phyloP scores from a whole-genome alignment of 148 eudicot species.

The Rhododendron simsii region DNA sequence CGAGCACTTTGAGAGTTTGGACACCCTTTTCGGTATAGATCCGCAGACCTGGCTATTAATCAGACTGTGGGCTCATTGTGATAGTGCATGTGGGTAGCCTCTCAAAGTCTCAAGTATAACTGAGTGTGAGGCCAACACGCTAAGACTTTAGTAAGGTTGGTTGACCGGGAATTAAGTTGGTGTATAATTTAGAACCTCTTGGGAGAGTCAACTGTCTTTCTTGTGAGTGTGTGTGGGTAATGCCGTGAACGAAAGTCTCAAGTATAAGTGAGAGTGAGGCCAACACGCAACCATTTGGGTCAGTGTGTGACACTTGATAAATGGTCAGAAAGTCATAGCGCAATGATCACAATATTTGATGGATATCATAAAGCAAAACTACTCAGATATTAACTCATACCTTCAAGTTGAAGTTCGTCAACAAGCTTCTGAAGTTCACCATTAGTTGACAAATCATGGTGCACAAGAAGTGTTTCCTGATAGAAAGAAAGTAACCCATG shows the following conservation, averaged over 20 bases:
- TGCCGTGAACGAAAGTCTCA: neutral
- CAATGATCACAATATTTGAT: neutral
- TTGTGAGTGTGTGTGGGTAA: too few species aligned
- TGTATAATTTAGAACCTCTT: too few species aligned
- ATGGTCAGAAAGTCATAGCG: too few species aligned
- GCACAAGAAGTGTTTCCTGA: conserved; percentile 93
- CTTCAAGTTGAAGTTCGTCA: conserved; percentile 52
- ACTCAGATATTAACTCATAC: conserved; percentile 19
- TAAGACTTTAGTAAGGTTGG: neutral
- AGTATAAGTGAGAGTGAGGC: too few species aligned
- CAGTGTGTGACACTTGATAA: neutral
- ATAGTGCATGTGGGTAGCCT: neutral
- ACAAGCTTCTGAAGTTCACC: conserved; percentile 53
- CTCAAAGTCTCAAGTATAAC: neutral
- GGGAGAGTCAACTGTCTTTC: too few species aligned
- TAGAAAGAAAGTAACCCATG: neutral
- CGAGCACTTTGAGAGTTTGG: neutral
- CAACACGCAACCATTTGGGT: neutral
- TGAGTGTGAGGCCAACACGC: neutral
- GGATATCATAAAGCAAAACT: neutral
- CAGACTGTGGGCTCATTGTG: too few species aligned
- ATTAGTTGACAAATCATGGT: conserved; percentile 51
- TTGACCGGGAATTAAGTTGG: neutral
- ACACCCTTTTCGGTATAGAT: too few species aligned
- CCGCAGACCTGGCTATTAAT: too few species aligned